Conservation (phyloP, 2,329 filamentous ascomycete genomes). For the Colletotrichum musicola region DNA sequence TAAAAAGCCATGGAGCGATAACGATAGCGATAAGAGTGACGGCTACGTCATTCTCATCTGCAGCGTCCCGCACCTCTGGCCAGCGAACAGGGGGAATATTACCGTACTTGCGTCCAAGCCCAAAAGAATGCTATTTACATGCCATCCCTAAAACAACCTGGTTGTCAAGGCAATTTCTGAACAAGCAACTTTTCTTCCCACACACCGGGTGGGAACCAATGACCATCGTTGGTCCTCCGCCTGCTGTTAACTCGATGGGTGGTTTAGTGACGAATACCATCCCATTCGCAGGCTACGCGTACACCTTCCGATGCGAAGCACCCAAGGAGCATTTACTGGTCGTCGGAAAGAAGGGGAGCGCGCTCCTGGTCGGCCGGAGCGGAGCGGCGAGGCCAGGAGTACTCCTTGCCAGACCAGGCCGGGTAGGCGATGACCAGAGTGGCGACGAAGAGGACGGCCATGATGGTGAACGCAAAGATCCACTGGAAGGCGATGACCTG, state of each 20-base stretch:
- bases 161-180: constrained; percentile 15
- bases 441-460: constrained; percentile 78
- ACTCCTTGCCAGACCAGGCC: constrained; percentile 70
- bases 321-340: constrained; percentile 38
- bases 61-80: neutral
- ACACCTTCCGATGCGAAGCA: neutral
- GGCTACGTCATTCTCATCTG: constrained; percentile 27
- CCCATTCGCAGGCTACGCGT: neutral
- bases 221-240: neutral
- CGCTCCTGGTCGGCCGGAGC: constrained; percentile 65
- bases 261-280: constrained; percentile 3
- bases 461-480: constrained; percentile 92
- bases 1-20: constrained; percentile 19
- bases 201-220: neutral
- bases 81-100: constrained; percentile 13
- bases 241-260: constrained; percentile 5
- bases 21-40: constrained; percentile 31
- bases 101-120: constrained; percentile 7
- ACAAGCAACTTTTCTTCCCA: constrained; percentile 6
- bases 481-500: constrained; percentile 86
- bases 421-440: constrained; percentile 76
- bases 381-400: constrained; percentile 60
- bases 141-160: constrained; percentile 1
- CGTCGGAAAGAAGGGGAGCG: constrained; percentile 70
- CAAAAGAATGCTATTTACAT: constrained; percentile 33